phyloP scores from a whole-genome alignment of 179 eudicot species.

The Silene vulgaris region DNA sequence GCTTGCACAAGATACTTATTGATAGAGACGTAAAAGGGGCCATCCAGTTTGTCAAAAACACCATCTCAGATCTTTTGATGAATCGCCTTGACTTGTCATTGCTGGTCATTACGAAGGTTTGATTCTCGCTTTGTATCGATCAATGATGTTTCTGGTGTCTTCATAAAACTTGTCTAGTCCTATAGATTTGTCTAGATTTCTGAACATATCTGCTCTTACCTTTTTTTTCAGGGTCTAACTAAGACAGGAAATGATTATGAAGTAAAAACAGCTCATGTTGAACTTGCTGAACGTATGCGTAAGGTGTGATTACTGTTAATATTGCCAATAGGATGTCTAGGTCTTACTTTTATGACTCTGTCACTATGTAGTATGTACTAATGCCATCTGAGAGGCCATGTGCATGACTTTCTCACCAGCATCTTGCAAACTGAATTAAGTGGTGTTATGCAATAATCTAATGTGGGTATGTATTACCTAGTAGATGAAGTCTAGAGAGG shows the following conservation, averaged over 20 bases:
- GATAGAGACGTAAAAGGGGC: conserved; percentile 93
- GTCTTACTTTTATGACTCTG: neutral
- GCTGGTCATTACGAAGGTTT: conserved; percentile 93
- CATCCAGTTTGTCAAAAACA: conserved; percentile 83
- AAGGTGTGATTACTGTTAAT: conserved; percentile 47
- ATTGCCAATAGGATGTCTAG: neutral
- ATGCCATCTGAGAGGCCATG: conserved; percentile 5
- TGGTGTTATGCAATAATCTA: neutral
- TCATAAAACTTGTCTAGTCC: conserved; percentile 13
- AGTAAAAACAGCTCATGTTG: conserved; percentile 97
- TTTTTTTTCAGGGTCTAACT: conserved; percentile 67
- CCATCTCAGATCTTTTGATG: conserved; percentile 92
- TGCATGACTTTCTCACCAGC: conserved; percentile 5
- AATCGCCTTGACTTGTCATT: conserved; percentile 95
- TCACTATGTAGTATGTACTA: neutral
- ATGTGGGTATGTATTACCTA: neutral
- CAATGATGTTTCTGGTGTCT: neutral
- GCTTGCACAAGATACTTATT: conserved; percentile 87
- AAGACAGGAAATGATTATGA: conserved; percentile 95
- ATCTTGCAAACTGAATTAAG: neutral
- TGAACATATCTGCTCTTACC: conserved; percentile 12
- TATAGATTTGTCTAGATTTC: neutral
- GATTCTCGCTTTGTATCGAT: conserved; percentile 9
- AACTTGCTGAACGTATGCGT: conserved; percentile 98
- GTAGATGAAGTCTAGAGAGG: neutral